These are phyloP conservation scores for Albizia julibrissin DNA, from an alignment of 306 rosid species.

Conservation along the genomic window DNA sequence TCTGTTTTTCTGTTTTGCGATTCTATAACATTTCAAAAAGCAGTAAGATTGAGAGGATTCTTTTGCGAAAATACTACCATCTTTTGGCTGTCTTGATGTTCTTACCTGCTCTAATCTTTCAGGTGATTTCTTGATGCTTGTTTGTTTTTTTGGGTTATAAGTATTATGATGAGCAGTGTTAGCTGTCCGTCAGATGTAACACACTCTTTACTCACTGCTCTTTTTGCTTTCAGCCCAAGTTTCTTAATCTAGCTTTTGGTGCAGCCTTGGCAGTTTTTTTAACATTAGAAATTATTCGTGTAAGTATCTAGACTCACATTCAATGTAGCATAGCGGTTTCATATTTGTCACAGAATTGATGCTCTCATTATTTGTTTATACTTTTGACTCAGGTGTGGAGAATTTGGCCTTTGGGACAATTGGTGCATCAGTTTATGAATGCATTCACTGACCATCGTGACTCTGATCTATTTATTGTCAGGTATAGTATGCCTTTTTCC, in stretches of 20 bases:
- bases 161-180: conserved; percentile 24
- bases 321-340: conserved; percentile 21
- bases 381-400: conserved; percentile 72
- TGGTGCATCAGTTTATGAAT: conserved; percentile 84
- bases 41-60: conserved; percentile 95
- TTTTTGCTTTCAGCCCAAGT: conserved; percentile 77
- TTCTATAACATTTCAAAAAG: conserved; percentile 88
- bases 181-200: conserved; percentile 13
- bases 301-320: conserved; percentile 47
- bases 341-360: conserved; percentile 14
- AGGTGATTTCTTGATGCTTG: conserved; percentile 56
- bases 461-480: conserved; percentile 70
- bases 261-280: conserved; percentile 88
- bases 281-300: conserved; percentile 86
- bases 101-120: conserved; percentile 91
- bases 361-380: conserved; percentile 4
- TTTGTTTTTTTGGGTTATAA: conserved; percentile 10
- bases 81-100: conserved; percentile 95
- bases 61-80: conserved; percentile 93
- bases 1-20: conserved; percentile 67
- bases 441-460: conserved; percentile 91
- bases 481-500: conserved; percentile 38
- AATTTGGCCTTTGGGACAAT: conserved; percentile 92
- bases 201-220: conserved; percentile 43
- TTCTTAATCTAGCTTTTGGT: conserved; percentile 91